Evolutionary conservation across 495 filamentous ascomycete genomes (phyloP), one percentile per base, ranked within the genome.

Genomic region (Hypoxylon fragiforme): DNA sequence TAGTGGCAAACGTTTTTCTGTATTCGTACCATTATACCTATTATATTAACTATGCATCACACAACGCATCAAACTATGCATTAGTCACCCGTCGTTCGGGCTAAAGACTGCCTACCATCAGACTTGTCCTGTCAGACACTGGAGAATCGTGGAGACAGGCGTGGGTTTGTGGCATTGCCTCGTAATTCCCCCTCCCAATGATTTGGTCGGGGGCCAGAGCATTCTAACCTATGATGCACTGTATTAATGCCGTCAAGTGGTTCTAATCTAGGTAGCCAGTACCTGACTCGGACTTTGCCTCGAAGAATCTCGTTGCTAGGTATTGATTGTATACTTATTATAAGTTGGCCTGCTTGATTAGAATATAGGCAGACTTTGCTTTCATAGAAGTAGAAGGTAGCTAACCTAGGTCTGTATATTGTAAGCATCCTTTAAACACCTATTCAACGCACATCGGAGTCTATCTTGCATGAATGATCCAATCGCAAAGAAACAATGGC

Each of bases 271-370:
- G 31, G 13, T 34, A n/a, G 31, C 31, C 19, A 7, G 14, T 41
- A 32, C 30, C 38, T 42, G 48, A 42, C 48, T 42, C 48, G 22
- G n/a, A n/a, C n/a, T n/a, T n/a, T n/a, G n/a, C n/a, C n/a, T n/a
- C n/a, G n/a, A n/a, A n/a, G n/a, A n/a, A n/a, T n/a, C n/a, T n/a
- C n/a, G n/a, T n/a, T n/a, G n/a, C n/a, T n/a, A n/a, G n/a, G n/a
- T n/a, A n/a, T n/a, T n/a, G n/a, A n/a, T n/a, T n/a, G n/a, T n/a
- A n/a, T n/a, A n/a, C n/a, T n/a, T n/a, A n/a, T n/a, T n/a, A n/a
- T n/a, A n/a, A n/a, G n/a, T n/a, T n/a, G n/a, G n/a, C n/a, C n/a
- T n/a, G n/a, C n/a, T n/a, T n/a, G n/a, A n/a, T n/a, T n/a, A n/a
- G n/a, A n/a, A n/a, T n/a, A n/a, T n/a, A n/a, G n/a, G n/a, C n/a